Base-by-base conservation (phyloP, 768 basidiomycete genomes). In the Hemileccinum impolitum region DNA sequence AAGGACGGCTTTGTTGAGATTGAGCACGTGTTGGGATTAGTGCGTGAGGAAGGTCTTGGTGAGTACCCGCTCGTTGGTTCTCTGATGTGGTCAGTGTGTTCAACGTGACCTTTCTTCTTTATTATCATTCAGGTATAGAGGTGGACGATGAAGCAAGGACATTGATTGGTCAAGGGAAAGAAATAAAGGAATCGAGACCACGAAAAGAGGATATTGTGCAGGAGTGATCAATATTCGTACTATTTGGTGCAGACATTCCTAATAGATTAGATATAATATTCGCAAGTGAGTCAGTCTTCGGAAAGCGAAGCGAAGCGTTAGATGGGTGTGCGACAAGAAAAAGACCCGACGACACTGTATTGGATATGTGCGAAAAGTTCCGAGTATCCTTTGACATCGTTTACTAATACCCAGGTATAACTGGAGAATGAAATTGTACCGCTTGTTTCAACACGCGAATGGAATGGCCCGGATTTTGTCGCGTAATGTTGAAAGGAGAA, bases 121-220 rank as follows among this genome's bases (percentile, higher is more conserved):
- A 28, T 9, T 28, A 9, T 34, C 53, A 34, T 43, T 49, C 39
- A 85, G 90, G 91, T 50, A 87, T 90, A 35, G 77, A 94, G 34
- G 72, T 94, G 45, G 92, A 92, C 59, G 91, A 91, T 56, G 86
- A 87, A 50, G 91, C 87, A 3, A 80, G 88, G 69, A 81, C 81
- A 11, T 75, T 95, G 56, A 81, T 94, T 37, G 86, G 90, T 26
- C 88, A 91, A 65, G 86, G 91, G 26, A 79, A 75, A 47, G 91
- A 94, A 68, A 75, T 94, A 51, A 86, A 86, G 42, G 81, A 86
- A 58, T 77, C 79, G 19, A 80, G 71, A 61, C 91, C 93, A n/a
- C 81, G 91, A 65, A 94, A 95, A 72, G 95, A 96, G 73, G 94
- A 98, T 65, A 95, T 97, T 57, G 84, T 96, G 35, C 84, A 89